A percentile compares a stretch with the other conserved stretches of the same genome.
Evolutionary conservation across 2,329 filamentous ascomycete genomes (phyloP).

Genomic region (Penicillium sp.): DNA sequence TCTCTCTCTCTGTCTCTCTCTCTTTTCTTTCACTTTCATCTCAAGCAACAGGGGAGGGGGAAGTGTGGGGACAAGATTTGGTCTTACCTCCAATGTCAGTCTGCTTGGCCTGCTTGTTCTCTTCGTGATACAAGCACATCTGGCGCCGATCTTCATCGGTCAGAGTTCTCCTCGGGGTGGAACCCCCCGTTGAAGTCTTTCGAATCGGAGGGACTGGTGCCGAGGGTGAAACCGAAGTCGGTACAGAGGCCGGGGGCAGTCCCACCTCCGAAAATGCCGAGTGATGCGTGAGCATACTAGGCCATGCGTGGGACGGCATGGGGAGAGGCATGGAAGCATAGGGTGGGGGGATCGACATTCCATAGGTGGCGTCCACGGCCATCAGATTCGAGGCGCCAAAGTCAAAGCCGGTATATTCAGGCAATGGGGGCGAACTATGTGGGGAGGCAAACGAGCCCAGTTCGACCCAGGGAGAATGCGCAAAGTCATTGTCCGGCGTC

Average conservation of each 20-base stretch:
- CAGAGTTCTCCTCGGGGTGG: slow-evolving; percentile 76
- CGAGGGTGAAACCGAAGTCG: slow-evolving; percentile 49
- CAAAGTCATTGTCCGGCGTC: slow-evolving; percentile 40
- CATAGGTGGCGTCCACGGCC: slow-evolving; percentile 51
- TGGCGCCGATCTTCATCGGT: slow-evolving; percentile 82
- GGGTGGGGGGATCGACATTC: slow-evolving; percentile 52
- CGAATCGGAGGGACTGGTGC: slow-evolving; percentile 34
- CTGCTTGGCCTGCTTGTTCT: slow-evolving; percentile 86
- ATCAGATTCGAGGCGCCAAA: slow-evolving; percentile 60
- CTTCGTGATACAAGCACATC: slow-evolving; percentile 92
- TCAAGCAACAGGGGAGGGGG: too few relatives aligned
- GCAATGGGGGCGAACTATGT: slow-evolving; percentile 64
- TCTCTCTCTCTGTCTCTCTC: too few relatives aligned
- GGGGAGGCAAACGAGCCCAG: slow-evolving; percentile 45
- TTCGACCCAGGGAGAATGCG: slow-evolving; percentile 42
- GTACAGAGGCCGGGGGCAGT: slow-evolving; percentile 52
- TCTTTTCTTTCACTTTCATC: too few relatives aligned
- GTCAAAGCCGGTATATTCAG: slow-evolving; percentile 60
- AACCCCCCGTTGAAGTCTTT: slow-evolving; percentile 39
- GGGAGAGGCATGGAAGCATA: slow-evolving; percentile 60
- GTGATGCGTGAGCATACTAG: slow-evolving; percentile 73
- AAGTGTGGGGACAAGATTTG: not conserved
- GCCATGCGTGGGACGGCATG: slow-evolving; percentile 66
- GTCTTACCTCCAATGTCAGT: slow-evolving; percentile 82
- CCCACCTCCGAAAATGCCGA: slow-evolving; percentile 57